phyloP scores from a whole-genome alignment of 345 rosid species.

The Eucalyptus sp. region DNA sequence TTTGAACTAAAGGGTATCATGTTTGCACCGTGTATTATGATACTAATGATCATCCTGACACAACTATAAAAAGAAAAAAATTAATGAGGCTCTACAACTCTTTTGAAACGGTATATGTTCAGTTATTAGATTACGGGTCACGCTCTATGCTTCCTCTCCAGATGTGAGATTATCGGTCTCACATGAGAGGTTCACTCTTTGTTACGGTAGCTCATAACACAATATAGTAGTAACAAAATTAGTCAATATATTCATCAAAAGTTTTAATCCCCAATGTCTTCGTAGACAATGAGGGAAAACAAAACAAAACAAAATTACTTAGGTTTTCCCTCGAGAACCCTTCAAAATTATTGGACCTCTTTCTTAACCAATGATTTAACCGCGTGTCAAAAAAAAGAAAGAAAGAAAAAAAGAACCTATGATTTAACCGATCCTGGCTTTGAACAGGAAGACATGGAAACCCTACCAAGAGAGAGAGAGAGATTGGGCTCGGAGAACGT shows the following conservation, averaged over 20 bases:
- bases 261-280: not conserved
- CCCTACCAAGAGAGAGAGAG: not conserved
- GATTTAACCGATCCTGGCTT: not conserved
- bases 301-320: not conserved
- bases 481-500: not conserved
- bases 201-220: no score
- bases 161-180: not conserved
- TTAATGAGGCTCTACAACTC: no score
- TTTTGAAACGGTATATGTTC: fast-evolving
- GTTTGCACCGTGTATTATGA: fast-evolving
- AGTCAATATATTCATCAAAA: not conserved
- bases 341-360: not conserved
- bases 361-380: not conserved
- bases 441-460: not conserved
- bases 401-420: not conserved
- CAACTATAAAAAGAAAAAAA: fast-evolving
- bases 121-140: not conserved
- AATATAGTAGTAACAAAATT: not conserved
- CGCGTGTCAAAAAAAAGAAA: no score
- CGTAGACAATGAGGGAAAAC: not conserved
- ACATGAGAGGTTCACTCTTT: fast-evolving
- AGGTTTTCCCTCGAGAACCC: not conserved
- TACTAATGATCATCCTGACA: not conserved
- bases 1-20: not conserved
- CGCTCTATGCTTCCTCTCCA: not conserved